phyloP scores from a whole-genome alignment of 345 rosid genomes.

The Gossypium sturtianum region DNA sequence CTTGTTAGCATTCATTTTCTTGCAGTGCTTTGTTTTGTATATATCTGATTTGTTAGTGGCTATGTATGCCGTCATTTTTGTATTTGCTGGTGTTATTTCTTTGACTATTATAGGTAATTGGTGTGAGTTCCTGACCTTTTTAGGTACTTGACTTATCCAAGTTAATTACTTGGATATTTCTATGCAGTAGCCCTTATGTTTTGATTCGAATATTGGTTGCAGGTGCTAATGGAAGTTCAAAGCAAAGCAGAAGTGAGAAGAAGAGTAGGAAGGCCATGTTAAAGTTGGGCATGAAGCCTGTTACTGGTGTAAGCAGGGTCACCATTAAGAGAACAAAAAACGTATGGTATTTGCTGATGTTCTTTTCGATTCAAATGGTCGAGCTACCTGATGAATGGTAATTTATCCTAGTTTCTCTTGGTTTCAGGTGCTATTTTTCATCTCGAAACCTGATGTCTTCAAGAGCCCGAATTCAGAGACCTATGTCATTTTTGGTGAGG shows the following conservation, averaged over 20 bases:
- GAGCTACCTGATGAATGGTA: neutral
- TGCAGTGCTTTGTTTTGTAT: neutral
- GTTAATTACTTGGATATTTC: neutral
- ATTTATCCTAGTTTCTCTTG: conserved; percentile 7
- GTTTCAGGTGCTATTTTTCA: conserved; percentile 66
- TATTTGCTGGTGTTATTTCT: neutral
- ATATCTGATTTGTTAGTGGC: neutral
- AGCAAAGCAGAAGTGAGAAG: conserved; percentile 90
- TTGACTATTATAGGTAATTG: too few relatives aligned
- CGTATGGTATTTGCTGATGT: conserved; percentile 20
- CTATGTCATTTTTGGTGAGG: conserved; percentile 82
- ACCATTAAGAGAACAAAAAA: conserved; percentile 83
- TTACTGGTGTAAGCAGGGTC: conserved; percentile 71
- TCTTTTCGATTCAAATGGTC: neutral
- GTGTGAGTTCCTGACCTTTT: too few relatives aligned
- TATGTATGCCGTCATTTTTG: neutral
- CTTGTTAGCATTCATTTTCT: neutral
- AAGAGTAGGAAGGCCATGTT: conserved; percentile 81
- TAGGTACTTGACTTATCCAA: neutral
- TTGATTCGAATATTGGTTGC: conserved; percentile 17
- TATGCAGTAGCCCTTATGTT: neutral
- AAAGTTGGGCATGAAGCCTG: conserved; percentile 83
- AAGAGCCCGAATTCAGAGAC: conserved; percentile 87
- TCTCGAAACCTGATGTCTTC: conserved; percentile 84
- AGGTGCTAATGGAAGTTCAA: conserved; percentile 66